phyloP scores from a whole-genome alignment of 1,139 yeast genomes.

The Hansenula lynferdii region DNA sequence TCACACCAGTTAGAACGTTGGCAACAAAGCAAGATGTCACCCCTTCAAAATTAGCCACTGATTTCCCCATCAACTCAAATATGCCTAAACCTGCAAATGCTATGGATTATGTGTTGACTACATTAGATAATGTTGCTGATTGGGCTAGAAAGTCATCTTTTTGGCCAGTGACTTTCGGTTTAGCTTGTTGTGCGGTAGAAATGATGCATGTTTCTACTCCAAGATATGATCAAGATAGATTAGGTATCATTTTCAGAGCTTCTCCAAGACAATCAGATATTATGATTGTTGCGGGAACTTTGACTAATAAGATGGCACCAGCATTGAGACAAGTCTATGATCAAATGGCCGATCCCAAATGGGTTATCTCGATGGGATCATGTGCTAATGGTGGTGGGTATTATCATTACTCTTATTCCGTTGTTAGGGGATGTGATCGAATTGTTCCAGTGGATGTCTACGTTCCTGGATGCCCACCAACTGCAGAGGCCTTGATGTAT shows the following conservation, averaged over 20 bases:
- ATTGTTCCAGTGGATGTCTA: constrained; percentile 86
- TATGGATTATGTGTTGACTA: constrained; percentile 80
- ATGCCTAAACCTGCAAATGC: constrained; percentile 45
- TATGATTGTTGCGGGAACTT: constrained; percentile 91
- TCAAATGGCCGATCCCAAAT: constrained; percentile 91
- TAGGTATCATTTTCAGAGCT: constrained; percentile 92
- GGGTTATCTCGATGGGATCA: constrained; percentile 90
- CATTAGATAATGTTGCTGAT: constrained; percentile 77
- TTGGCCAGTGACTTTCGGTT: constrained; percentile 93
- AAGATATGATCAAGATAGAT: constrained; percentile 88
- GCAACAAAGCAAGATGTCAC: constrained; percentile 17
- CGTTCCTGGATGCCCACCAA: constrained; percentile 94
- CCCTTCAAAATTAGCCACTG: constrained; percentile 35
- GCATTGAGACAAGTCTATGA: constrained; percentile 91
- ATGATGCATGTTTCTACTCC: constrained; percentile 96
- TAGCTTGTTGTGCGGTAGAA: constrained; percentile 92
- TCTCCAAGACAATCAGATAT: constrained; percentile 93
- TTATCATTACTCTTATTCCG: constrained; percentile 86
- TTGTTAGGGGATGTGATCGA: constrained; percentile 88
- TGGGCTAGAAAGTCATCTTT: constrained; percentile 93
- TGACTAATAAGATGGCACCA: constrained; percentile 92
- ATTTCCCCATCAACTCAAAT: constrained; percentile 48
- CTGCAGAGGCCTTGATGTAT: constrained; percentile 87
- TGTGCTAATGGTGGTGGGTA: constrained; percentile 96
- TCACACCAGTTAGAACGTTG: constrained; percentile 8